Evolutionary conservation across 2,329 filamentous ascomycete species (phyloP).

Genomic region (Monilinia vaccinii-corymbosi): DNA sequence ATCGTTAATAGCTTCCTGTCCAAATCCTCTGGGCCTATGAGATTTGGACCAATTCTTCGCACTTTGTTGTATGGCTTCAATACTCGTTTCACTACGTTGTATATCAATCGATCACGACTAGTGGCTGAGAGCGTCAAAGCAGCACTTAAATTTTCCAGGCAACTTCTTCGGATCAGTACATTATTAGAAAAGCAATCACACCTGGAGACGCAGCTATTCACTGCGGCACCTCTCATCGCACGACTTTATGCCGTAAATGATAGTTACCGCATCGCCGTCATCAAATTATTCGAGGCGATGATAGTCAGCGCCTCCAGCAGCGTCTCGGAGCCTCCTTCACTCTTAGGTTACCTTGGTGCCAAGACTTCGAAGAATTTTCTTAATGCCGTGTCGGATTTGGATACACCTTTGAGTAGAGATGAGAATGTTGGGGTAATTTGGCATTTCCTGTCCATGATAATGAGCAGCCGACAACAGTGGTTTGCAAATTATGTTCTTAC

Average conservation of each 20-base stretch:
- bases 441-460: slow-evolving; percentile 76
- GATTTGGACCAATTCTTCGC: slow-evolving; percentile 67
- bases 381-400: slow-evolving; percentile 65
- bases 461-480: slow-evolving; percentile 90
- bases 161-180: slow-evolving; percentile 60
- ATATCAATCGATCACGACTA: slow-evolving; percentile 43
- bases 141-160: slow-evolving; percentile 57
- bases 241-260: slow-evolving; percentile 66
- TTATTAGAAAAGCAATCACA: slow-evolving; percentile 53
- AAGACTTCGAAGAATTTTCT: slow-evolving; percentile 79
- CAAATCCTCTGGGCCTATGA: slow-evolving; percentile 57
- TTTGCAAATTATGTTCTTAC: slow-evolving; percentile 89
- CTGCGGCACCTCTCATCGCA: slow-evolving; percentile 66
- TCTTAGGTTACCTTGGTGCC: slow-evolving; percentile 82
- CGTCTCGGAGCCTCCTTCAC: slow-evolving; percentile 73
- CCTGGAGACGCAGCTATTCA: slow-evolving; percentile 73
- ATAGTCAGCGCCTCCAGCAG: slow-evolving; percentile 59
- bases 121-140: slow-evolving; percentile 55
- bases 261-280: slow-evolving; percentile 53
- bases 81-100: slow-evolving; percentile 51
- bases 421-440: slow-evolving; percentile 63
- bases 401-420: slow-evolving; percentile 61
- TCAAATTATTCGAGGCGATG: slow-evolving; percentile 63
- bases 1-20: slow-evolving; percentile 70
- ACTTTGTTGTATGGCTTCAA: slow-evolving; percentile 56